phyloP scores from a whole-genome alignment of 2,329 filamentous ascomycete species.

The Diplodia sapinea region DNA sequence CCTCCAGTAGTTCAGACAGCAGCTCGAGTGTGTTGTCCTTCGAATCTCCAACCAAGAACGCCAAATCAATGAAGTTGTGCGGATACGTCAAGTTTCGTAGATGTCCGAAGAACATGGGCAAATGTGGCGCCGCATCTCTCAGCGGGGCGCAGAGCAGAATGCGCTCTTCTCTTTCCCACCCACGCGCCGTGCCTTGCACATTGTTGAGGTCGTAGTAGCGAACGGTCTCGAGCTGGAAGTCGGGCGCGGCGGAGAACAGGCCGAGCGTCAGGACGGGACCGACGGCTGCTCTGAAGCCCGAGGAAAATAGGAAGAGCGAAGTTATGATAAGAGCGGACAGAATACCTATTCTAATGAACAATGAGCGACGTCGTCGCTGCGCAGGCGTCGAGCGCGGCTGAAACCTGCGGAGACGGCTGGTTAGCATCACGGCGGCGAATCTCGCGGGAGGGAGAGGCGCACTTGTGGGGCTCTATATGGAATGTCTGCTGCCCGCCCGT shows the following conservation, averaged over 20 bases:
- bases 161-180: conserved; percentile 95
- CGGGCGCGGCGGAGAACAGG: conserved; percentile 68
- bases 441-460: conserved; percentile 46
- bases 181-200: conserved; percentile 86
- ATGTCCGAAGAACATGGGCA: conserved; percentile 99
- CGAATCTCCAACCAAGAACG: conserved; percentile 95
- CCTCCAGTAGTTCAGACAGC: conserved; percentile 75
- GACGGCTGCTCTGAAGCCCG: conserved; percentile 71
- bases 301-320: conserved; percentile 73
- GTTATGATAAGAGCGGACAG: conserved; percentile 63
- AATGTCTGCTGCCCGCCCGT: conserved; percentile 72
- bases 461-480: conserved; percentile 90
- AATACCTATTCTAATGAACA: conserved; percentile 71
- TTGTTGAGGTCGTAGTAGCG: conserved; percentile 96
- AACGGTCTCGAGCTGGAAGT: conserved; percentile 87
- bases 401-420: conserved; percentile 63
- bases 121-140: conserved; percentile 87
- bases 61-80: conserved; percentile 93
- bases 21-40: conserved; percentile 86
- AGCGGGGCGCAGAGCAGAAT: conserved; percentile 94
- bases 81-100: conserved; percentile 96
- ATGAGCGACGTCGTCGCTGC: conserved; percentile 72
- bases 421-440: conserved; percentile 40
- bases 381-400: conserved; percentile 80
- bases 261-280: conserved; percentile 70